Base-by-base conservation (phyloP, 2,329 filamentous ascomycete species). In the Apiospora pterosperma region DNA sequence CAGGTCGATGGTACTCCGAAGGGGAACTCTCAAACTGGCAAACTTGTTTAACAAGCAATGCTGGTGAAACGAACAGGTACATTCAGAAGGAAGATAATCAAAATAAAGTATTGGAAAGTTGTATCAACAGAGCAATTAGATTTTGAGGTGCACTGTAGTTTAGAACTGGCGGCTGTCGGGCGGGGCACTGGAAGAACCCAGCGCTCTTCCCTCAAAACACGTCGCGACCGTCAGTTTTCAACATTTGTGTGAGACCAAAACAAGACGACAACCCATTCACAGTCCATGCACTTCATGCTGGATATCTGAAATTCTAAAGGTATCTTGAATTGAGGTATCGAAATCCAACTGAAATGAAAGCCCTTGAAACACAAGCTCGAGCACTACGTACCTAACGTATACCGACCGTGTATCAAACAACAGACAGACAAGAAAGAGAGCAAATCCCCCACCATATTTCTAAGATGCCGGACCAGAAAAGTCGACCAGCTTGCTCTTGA, bases 401-500 rank as follows among this genome's bases (percentile, higher is more conserved):
- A 16, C 48, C 48, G 21, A 28, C 16, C 8, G 23, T n/a, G 25
- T n/a, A 19, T 12, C 5, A 34, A 34, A 55, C 19, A n/a, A 12
- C 31, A 28, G 7, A 34, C 31, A 55, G 28, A n/a, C 16, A 55
- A 28, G 7, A 34, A 55, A 55, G 28, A n/a, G 28, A 34, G n/a
- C 3, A 7, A 34, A 3, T 12, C 48, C 28, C 48, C 48, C 28
- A 19, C n/a, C n/a, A n/a, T n/a, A n/a, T n/a, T n/a, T 28, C 12
- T 25, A 52, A 28, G 23, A 34, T 5, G 48, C 25, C 28, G 8
- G 5, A 31, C 48, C 28, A 21, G 48, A 16, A 12, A 74, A 75
- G 63, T 72, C 73, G 58, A 76, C 73, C 36, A 80, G 67, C 72
- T 81, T 81, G 69, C 78, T 80, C 77, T 84, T 84, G 19, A 75